Percentiles rank a stretch among this genome's conserved stretches.
Conservation (phyloP, 805 yeast species). For the Metschnikowia dekortorum region DNA sequence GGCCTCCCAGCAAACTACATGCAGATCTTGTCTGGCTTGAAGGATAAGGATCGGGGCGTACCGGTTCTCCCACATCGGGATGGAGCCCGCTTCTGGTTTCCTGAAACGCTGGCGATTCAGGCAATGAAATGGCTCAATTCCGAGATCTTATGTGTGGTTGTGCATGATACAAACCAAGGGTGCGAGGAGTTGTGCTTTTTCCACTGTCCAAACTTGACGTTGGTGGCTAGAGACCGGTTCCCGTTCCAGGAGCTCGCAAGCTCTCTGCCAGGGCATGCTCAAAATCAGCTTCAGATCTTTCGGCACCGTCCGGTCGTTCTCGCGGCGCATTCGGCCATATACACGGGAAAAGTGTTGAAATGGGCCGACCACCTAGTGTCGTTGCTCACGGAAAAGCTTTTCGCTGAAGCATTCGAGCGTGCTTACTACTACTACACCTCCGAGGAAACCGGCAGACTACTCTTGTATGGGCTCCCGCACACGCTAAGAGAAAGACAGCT, state of each 20-base stretch:
- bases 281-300: slow-evolving; percentile 19
- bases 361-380: slow-evolving; percentile 66
- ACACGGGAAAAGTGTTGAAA: slow-evolving; percentile 54
- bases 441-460: slow-evolving; percentile 43
- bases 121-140: slow-evolving; percentile 52
- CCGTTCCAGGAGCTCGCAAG: slow-evolving; percentile 30
- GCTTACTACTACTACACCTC: slow-evolving; percentile 49
- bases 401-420: slow-evolving; percentile 51
- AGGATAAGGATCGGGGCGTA: slow-evolving; percentile 35
- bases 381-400: slow-evolving; percentile 45
- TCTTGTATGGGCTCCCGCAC: slow-evolving; percentile 55
- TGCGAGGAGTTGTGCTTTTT: not conserved
- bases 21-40: slow-evolving; percentile 24
- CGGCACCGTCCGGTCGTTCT: slow-evolving; percentile 23
- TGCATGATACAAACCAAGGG: not conserved
- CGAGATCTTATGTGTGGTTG: slow-evolving; percentile 23
- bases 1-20: slow-evolving; percentile 28
- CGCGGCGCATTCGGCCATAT: slow-evolving; percentile 31
- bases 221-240: slow-evolving; percentile 7
- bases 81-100: slow-evolving; percentile 14
- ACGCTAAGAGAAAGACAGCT: slow-evolving; percentile 39
- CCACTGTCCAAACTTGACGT: slow-evolving; percentile 16
- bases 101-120: slow-evolving; percentile 32
- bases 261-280: slow-evolving; percentile 12
- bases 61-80: slow-evolving; percentile 24